Conservation (phyloP, 371 early-diverging fungal species). For the Apophysomyces sp. region DNA sequence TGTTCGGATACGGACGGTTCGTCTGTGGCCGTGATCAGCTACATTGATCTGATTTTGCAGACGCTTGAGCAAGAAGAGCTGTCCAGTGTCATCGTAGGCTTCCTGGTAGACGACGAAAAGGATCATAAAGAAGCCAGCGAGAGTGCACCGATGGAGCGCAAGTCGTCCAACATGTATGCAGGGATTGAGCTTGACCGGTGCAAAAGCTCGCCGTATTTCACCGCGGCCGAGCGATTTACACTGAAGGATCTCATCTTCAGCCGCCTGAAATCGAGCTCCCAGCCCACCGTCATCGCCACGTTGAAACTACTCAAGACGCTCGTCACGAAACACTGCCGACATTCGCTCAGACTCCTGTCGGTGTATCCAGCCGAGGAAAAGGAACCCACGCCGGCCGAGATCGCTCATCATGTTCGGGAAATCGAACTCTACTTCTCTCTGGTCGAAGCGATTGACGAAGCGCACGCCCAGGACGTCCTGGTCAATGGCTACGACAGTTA, state of each 20-base stretch:
- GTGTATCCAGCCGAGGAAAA: slow-evolving; percentile 36
- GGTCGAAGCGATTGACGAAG: slow-evolving; percentile 51
- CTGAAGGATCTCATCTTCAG: slow-evolving; percentile 74
- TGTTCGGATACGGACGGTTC: slow-evolving; percentile 88
- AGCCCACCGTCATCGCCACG: slow-evolving; percentile 71
- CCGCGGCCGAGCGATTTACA: slow-evolving; percentile 57
- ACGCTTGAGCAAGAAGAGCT: slow-evolving; percentile 67
- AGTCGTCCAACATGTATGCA: background rate
- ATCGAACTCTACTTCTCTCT: slow-evolving; percentile 65
- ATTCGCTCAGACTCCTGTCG: slow-evolving; percentile 63
- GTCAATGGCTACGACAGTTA: slow-evolving; percentile 69
- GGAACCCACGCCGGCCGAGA: background rate
- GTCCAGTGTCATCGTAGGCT: slow-evolving; percentile 64
- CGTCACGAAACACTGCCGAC: slow-evolving; percentile 70
- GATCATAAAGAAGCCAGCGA: slow-evolving; percentile 11
- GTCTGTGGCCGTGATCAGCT: slow-evolving; percentile 80
- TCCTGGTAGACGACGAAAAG: slow-evolving; percentile 61
- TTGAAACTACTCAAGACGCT: slow-evolving; percentile 72
- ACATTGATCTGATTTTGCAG: slow-evolving; percentile 75
- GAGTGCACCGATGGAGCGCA: background rate
- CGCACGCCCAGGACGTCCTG: slow-evolving; percentile 46
- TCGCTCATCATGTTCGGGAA: slow-evolving; percentile 54
- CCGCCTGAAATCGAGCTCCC: slow-evolving; percentile 64
- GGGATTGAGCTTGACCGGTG: slow-evolving; percentile 16
- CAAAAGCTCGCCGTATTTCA: slow-evolving; percentile 36